Evolutionary conservation across 2,329 filamentous ascomycete genomes (phyloP).

Genomic region (Microdochium trichocladiopsis): DNA sequence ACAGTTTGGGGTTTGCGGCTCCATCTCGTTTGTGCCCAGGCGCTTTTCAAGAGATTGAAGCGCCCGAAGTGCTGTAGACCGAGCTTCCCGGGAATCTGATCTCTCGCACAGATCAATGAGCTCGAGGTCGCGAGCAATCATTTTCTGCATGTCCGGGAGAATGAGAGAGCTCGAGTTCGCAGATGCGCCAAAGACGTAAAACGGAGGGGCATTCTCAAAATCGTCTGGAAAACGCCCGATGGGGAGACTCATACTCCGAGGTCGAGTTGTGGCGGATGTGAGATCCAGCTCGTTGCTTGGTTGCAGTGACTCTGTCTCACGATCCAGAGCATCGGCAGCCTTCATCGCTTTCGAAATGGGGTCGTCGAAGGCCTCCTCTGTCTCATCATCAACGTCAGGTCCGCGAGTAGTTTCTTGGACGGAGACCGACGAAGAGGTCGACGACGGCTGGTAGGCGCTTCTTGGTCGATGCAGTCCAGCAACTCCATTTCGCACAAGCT

Average conservation of each 20-base stretch:
- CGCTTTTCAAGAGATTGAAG: neutral
- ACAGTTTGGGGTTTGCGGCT: neutral
- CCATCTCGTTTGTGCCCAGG: neutral
- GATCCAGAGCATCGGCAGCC: conserved; percentile 50
- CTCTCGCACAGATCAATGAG: neutral
- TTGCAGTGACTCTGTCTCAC: conserved; percentile 47
- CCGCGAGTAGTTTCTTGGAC: conserved; percentile 10
- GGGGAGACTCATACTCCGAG: conserved; percentile 43
- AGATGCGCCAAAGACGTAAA: conserved; percentile 37
- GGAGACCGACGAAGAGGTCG: conserved; percentile 4
- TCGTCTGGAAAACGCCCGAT: conserved; percentile 35
- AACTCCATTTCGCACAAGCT: conserved; percentile 42
- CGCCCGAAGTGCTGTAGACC: neutral
- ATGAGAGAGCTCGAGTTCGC: conserved; percentile 1
- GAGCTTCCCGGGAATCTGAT: neutral
- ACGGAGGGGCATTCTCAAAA: conserved; percentile 35
- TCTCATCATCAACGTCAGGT: conserved; percentile 2
- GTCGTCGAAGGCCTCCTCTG: conserved; percentile 3
- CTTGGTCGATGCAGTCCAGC: conserved; percentile 22
- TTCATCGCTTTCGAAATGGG: conserved; percentile 49
- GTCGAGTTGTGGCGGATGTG: conserved; percentile 24
- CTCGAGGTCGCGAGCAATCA: neutral
- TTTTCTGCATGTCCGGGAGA: neutral
- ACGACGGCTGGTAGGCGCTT: conserved; percentile 2
- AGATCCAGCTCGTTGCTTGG: conserved; percentile 40